Percentiles rank a stretch among this genome's conserved stretches.
These are phyloP conservation scores for Talaromyces sp. DNA, from an alignment of 2,329 filamentous ascomycete genomes.

Conservation along the genomic window DNA sequence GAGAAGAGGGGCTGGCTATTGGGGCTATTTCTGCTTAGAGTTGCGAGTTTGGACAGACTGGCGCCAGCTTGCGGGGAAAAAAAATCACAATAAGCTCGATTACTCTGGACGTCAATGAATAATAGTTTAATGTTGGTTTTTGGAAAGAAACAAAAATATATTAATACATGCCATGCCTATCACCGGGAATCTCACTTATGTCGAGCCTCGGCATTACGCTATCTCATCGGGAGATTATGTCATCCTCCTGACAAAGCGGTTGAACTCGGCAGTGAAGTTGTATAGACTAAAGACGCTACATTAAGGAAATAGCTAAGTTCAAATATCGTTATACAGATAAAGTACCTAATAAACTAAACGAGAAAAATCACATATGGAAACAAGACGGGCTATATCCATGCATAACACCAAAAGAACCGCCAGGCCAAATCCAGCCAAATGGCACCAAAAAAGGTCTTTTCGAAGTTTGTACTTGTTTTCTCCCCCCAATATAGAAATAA, in stretches of 20 bases:
- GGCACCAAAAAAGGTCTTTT: neutral
- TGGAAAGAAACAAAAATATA: neutral
- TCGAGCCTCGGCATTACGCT: constrained; percentile 15
- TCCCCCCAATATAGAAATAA: neutral
- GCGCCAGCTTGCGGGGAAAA: neutral
- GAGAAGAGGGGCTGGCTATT: neutral
- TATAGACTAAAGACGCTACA: neutral
- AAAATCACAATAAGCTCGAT: neutral
- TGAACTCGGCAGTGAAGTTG: neutral
- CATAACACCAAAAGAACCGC: constrained; percentile 19
- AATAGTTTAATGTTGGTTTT: neutral
- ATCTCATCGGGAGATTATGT: constrained; percentile 10
- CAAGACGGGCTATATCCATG: constrained; percentile 35
- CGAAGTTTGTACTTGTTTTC: neutral
- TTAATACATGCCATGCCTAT: too few relatives aligned
- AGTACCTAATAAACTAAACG: constrained; percentile 29
- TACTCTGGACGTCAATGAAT: neutral
- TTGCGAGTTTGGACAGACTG: neutral
- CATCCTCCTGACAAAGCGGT: constrained; percentile 1
- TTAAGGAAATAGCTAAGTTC: neutral
- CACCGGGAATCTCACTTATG: neutral
- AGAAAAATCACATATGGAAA: constrained; percentile 21
- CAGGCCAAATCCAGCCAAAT: neutral
- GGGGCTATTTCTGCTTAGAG: neutral
- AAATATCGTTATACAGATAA: constrained; percentile 30